Conservation (phyloP, 192 early-diverging fungal species). For the Rhizophagus prolifer region DNA sequence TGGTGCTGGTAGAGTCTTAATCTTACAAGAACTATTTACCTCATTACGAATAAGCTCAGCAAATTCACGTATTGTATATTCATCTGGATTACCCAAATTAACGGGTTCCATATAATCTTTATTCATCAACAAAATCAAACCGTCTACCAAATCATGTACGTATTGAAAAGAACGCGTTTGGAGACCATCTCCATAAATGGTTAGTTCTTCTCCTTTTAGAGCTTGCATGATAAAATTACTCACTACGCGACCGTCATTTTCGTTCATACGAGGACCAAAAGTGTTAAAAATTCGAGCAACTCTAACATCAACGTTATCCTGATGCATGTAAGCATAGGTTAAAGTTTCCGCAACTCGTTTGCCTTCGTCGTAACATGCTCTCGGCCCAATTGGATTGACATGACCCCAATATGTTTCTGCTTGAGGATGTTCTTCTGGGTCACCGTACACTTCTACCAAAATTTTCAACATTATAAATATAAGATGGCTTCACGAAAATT, state of each 20-base stretch:
- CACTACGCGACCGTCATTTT: slow-evolving; percentile 80
- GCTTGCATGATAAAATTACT: slow-evolving; percentile 88
- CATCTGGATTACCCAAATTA: slow-evolving; percentile 83
- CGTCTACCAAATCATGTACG: slow-evolving; percentile 81
- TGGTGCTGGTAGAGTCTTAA: slow-evolving; percentile 63
- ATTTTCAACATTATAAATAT: neutral
- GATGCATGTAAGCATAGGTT: slow-evolving; percentile 73
- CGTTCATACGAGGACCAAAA: slow-evolving; percentile 83
- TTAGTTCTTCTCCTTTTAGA: slow-evolving; percentile 68
- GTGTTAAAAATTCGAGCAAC: slow-evolving; percentile 81
- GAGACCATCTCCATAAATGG: slow-evolving; percentile 76
- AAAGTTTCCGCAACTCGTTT: slow-evolving; percentile 84
- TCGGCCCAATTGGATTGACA: slow-evolving; percentile 75
- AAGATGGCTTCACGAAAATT: slow-evolving; percentile 7
- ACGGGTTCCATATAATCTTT: slow-evolving; percentile 67
- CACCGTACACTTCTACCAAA: slow-evolving; percentile 78
- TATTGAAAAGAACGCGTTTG: slow-evolving; percentile 87
- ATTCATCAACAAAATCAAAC: slow-evolving; percentile 77
- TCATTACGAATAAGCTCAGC: slow-evolving; percentile 70
- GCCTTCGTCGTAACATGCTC: slow-evolving; percentile 87
- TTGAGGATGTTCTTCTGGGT: slow-evolving; percentile 84
- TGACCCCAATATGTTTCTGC: slow-evolving; percentile 83
- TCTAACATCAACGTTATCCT: slow-evolving; percentile 73
- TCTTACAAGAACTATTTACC: slow-evolving; percentile 55
- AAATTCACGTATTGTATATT: slow-evolving; percentile 78